Evolutionary conservation across 2,329 filamentous ascomycete species (phyloP).

Genomic region (Magnaporthiopsis rhizophila): DNA sequence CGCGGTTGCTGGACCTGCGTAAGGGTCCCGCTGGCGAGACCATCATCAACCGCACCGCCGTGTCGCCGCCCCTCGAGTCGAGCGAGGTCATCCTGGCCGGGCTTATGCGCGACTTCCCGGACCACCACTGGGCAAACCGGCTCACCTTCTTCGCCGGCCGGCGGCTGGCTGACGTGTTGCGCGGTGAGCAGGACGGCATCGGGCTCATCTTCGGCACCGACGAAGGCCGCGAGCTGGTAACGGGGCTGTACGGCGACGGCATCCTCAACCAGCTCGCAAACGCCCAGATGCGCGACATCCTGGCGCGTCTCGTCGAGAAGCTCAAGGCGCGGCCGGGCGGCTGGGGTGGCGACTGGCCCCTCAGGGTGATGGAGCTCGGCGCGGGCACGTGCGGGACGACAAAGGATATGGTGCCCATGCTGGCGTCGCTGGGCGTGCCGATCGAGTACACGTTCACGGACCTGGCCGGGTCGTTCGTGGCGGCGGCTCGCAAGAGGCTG

Average conservation of each 20-base stretch:
- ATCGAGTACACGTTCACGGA: constrained; percentile 34
- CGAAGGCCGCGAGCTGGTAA: constrained; percentile 16
- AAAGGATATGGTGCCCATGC: constrained; percentile 17
- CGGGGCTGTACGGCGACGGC: constrained; percentile 22
- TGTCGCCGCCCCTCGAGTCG: constrained; percentile 15
- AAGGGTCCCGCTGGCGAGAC: constrained; percentile 9
- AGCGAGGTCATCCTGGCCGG: constrained; percentile 20
- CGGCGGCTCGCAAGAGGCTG: constrained; percentile 16
- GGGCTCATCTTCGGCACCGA: constrained; percentile 13
- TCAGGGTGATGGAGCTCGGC: constrained; percentile 26
- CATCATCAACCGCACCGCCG: constrained; percentile 20
- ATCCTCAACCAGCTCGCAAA: constrained; percentile 1
- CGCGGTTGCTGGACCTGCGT: constrained; percentile 20
- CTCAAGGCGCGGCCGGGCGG: background rate
- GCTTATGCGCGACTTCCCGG: constrained; percentile 19
- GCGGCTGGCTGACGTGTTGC: constrained; percentile 12
- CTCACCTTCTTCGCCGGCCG: constrained; percentile 11
- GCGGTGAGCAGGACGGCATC: constrained; percentile 11
- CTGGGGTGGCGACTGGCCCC: constrained; percentile 4
- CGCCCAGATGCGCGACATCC: background rate
- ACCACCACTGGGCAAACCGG: constrained; percentile 18
- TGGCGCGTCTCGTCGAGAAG: background rate
- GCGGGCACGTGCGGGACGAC: constrained; percentile 28
- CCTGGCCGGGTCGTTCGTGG: constrained; percentile 24
- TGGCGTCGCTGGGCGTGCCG: constrained; percentile 19